phyloP scores from a whole-genome alignment of 306 rosid species.

The Arachis stenosperma region DNA sequence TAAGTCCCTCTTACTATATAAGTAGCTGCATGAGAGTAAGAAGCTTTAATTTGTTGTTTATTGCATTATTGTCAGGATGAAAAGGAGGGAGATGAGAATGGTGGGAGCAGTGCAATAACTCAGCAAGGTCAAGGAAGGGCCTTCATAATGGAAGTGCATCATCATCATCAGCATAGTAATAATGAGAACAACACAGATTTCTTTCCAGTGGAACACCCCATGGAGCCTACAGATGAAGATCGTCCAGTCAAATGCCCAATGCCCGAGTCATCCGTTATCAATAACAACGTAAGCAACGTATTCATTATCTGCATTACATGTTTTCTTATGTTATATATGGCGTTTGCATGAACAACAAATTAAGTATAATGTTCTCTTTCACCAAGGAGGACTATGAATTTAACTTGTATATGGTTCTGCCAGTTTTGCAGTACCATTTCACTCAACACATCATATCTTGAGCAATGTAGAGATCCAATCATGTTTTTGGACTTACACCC shows the following conservation, averaged over 20 bases:
- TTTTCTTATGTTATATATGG: too few species aligned
- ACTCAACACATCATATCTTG: background rate
- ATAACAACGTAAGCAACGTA: conserved; percentile 49
- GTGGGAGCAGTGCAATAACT: too few species aligned
- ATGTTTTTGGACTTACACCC: conserved; percentile 3
- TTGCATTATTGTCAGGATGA: conserved; percentile 44
- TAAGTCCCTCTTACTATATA: conserved; percentile 41
- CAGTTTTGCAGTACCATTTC: background rate
- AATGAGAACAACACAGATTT: conserved; percentile 69
- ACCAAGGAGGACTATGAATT: background rate
- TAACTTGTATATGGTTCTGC: conserved; percentile 4
- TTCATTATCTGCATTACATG: too few species aligned
- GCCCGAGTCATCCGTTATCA: conserved; percentile 77
- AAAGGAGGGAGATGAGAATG: conserved; percentile 51
- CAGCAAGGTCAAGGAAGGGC: conserved; percentile 18
- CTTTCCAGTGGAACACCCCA: conserved; percentile 88
- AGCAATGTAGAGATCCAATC: conserved; percentile 1
- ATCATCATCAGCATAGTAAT: conserved; percentile 41
- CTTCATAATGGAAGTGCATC: conserved; percentile 53
- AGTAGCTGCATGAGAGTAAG: too few species aligned
- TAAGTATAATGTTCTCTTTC: background rate
- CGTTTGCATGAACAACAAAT: too few species aligned
- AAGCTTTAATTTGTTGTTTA: background rate
- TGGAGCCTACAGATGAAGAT: conserved; percentile 92
- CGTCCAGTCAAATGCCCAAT: conserved; percentile 93